These are phyloP conservation scores for Biscutella laevigata DNA, from an alignment of 441 rosid species.

Conservation along the genomic window DNA sequence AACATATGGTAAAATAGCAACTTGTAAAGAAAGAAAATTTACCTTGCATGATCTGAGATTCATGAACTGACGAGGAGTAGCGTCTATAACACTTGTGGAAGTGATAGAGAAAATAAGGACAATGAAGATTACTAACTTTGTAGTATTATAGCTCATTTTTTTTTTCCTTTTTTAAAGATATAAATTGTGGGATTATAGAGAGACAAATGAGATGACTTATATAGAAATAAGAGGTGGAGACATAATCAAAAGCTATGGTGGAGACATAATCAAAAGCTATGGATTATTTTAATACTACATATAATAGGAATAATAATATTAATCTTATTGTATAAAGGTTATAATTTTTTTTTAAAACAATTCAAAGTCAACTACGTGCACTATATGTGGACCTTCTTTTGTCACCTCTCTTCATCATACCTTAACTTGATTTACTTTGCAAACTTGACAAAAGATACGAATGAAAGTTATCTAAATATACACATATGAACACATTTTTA, in stretches of 20 bases:
- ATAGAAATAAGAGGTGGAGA: slow-evolving; percentile 21
- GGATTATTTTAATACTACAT: neutral
- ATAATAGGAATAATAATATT: neutral
- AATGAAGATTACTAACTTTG: neutral
- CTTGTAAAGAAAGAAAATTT: neutral
- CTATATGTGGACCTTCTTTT: slow-evolving; percentile 12
- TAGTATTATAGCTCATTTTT: slow-evolving; percentile 16
- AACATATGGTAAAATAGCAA: neutral
- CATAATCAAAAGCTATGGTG: slow-evolving; percentile 12
- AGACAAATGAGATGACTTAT: slow-evolving; percentile 14
- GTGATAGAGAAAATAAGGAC: slow-evolving; percentile 13
- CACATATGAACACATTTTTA: too few species aligned
- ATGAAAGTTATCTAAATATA: too few species aligned
- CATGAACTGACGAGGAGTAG: slow-evolving; percentile 12
- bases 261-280: slow-evolving; percentile 19
- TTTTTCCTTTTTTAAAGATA: slow-evolving; percentile 6
- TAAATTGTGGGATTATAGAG: neutral
- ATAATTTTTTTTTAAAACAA: neutral
- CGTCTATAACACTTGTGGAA: slow-evolving; percentile 17
- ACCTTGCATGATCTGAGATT: slow-evolving; percentile 8
- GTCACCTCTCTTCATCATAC: slow-evolving; percentile 16
- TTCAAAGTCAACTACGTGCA: slow-evolving; percentile 21
- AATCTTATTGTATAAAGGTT: neutral
- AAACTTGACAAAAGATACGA: too few species aligned
- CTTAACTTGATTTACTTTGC: neutral